Percentiles rank a stretch among this genome's conserved stretches.
Evolutionary conservation across 495 filamentous ascomycete genomes (phyloP).

Genomic region (Daldinia grandis): DNA sequence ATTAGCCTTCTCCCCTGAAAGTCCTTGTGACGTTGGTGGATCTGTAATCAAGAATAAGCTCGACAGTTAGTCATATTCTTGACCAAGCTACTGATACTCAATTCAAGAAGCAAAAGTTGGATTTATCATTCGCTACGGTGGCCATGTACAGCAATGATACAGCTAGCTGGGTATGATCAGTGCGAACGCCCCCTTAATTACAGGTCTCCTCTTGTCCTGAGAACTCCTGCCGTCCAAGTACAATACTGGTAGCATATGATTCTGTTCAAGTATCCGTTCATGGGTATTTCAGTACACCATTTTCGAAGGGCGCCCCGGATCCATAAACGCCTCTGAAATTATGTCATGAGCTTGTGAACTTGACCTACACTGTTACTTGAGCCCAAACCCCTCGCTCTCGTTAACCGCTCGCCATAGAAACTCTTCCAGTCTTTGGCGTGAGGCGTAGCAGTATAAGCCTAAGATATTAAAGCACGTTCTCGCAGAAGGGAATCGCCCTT

Average conservation of each 20-base stretch:
- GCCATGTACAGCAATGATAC: conserved; percentile 23
- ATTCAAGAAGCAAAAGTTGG: conserved; percentile 1
- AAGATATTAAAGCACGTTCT: conserved; percentile 93
- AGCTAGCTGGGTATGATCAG: conserved; percentile 33
- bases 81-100: not conserved
- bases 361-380: conserved; percentile 65
- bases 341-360: not conserved
- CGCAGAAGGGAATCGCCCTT: conserved; percentile 79
- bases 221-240: conserved; percentile 27
- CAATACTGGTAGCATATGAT: conserved; percentile 11
- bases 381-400: conserved; percentile 93
- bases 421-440: conserved; percentile 69
- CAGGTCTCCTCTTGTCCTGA: conserved; percentile 14
- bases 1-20: not conserved
- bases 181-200: conserved; percentile 11
- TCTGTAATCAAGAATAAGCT: not conserved
- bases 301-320: conserved; percentile 3
- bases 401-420: conserved; percentile 86
- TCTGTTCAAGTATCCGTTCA: conserved; percentile 1
- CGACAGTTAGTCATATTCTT: not conserved
- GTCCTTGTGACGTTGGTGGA: not conserved
- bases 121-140: conserved; percentile 10
- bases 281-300: not conserved
- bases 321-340: conserved; percentile 36
- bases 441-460: conserved; percentile 75